A percentile compares a stretch with the other conserved stretches of the same genome.
Evolutionary conservation across 768 basidiomycete genomes (phyloP).

Genomic region (Daedalea quercina): DNA sequence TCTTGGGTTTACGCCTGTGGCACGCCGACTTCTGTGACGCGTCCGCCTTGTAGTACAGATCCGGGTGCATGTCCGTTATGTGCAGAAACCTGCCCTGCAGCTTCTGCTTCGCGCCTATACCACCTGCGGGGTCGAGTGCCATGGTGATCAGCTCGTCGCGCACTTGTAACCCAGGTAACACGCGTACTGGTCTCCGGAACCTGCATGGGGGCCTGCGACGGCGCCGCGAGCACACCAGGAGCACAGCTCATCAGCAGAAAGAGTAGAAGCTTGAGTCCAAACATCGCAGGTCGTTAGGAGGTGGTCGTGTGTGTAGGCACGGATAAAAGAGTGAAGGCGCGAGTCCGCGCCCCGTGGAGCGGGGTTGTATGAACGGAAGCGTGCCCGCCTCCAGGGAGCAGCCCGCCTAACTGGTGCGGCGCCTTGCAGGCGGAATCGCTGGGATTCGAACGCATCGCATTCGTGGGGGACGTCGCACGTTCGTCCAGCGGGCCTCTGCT

Average conservation of each 20-base stretch:
- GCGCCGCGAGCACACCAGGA: constrained; percentile 28
- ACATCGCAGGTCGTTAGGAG: constrained; percentile 9
- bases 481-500: not conserved
- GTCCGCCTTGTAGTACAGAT: constrained; percentile 51
- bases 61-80: constrained; percentile 82
- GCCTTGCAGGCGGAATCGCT: not conserved
- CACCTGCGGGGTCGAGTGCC: not conserved
- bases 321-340: not conserved
- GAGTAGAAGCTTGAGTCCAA: constrained; percentile 14
- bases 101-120: constrained; percentile 27
- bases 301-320: not conserved
- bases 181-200: constrained; percentile 25
- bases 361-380: not conserved
- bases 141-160: not conserved
- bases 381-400: not conserved
- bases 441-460: not conserved
- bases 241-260: constrained; percentile 18
- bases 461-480: not conserved
- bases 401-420: not conserved
- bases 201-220: constrained; percentile 34
- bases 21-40: constrained; percentile 58
- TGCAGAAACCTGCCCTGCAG: constrained; percentile 73
- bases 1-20: constrained; percentile 54
- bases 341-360: too few species aligned
- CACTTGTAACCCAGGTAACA: not conserved